These are phyloP conservation scores for Phytophthora nicotianae DNA, from an alignment of 352 stramenopile species.

Conservation along the genomic window DNA sequence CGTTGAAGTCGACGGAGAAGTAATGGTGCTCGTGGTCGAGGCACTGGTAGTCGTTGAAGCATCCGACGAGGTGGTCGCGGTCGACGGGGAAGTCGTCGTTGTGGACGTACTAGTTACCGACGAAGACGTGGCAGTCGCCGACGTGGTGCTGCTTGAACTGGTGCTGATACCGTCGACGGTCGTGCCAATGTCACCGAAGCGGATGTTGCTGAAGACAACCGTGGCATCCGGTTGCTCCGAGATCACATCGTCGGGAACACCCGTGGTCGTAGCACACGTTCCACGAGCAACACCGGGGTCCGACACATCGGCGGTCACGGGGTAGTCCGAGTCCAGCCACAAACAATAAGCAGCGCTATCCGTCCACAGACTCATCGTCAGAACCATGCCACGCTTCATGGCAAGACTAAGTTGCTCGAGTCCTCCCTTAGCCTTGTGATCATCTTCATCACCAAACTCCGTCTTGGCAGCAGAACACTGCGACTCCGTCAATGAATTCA, in stretches of 20 bases:
- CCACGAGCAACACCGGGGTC: slow-evolving; percentile 54
- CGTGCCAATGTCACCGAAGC: slow-evolving; percentile 57
- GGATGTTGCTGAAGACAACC: slow-evolving; percentile 51
- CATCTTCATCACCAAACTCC: slow-evolving; percentile 50
- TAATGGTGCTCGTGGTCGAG: slow-evolving; percentile 5
- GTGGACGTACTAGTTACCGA: slow-evolving; percentile 9
- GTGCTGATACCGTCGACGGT: slow-evolving; percentile 33
- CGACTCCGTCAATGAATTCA: slow-evolving; percentile 29
- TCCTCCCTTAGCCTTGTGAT: slow-evolving; percentile 38
- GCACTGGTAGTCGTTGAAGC: slow-evolving; percentile 10
- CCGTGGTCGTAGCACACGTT: slow-evolving; percentile 46
- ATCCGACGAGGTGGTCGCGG: slow-evolving; percentile 5
- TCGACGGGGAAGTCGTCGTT: slow-evolving; percentile 13
- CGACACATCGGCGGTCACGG: slow-evolving; percentile 30
- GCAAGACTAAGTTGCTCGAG: slow-evolving; percentile 48
- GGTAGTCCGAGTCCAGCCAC: slow-evolving; percentile 70
- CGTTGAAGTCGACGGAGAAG: background rate
- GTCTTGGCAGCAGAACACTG: slow-evolving; percentile 30
- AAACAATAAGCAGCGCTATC: slow-evolving; percentile 57
- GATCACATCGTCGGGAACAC: slow-evolving; percentile 45
- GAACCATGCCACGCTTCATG: slow-evolving; percentile 56
- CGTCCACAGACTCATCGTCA: slow-evolving; percentile 71
- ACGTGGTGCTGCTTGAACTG: slow-evolving; percentile 15
- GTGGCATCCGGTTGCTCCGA: slow-evolving; percentile 46
- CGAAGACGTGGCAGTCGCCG: background rate